Conservation (phyloP, 2,329 filamentous ascomycete species). For the Nemania abortiva region DNA sequence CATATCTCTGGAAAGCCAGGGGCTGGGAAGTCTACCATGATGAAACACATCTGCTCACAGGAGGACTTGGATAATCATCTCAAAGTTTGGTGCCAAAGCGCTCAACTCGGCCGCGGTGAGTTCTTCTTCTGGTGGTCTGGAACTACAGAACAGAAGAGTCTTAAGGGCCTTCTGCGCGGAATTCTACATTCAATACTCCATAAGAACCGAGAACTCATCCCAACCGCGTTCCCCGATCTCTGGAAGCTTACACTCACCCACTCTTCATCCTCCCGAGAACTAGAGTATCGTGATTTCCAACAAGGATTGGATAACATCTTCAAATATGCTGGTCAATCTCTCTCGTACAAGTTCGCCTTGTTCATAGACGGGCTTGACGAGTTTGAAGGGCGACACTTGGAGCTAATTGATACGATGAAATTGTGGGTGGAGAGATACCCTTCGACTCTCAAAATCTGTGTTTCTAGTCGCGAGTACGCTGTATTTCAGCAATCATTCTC, state of each 20-base stretch:
- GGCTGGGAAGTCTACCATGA: conserved; percentile 43
- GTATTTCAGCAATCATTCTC: conserved; percentile 36
- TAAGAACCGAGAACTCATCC: conserved; percentile 29
- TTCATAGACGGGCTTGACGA: conserved; percentile 44
- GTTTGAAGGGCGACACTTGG: conserved; percentile 38
- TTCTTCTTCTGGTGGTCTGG: conserved; percentile 45
- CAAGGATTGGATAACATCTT: conserved; percentile 30
- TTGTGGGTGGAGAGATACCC: conserved; percentile 28
- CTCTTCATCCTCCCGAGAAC: conserved; percentile 4
- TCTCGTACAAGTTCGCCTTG: conserved; percentile 30
- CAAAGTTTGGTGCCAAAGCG: conserved; percentile 29
- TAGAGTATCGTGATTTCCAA: conserved; percentile 34
- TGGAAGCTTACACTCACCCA: conserved; percentile 27
- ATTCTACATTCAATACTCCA: conserved; percentile 36
- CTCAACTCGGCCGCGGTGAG: conserved; percentile 18
- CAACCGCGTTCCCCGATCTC: conserved; percentile 32
- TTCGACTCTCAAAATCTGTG: conserved; percentile 37
- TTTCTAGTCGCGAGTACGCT: conserved; percentile 42
- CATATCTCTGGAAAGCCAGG: conserved; percentile 43
- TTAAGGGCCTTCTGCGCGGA: conserved; percentile 40
- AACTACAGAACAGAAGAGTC: conserved; percentile 37
- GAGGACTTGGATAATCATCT: conserved; percentile 10
- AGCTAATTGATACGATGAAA: conserved; percentile 33
- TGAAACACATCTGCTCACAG: conserved; percentile 41
- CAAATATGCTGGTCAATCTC: not conserved